These are phyloP conservation scores for Elsinoe batatas DNA, from an alignment of 2,329 filamentous ascomycete genomes.

Conservation along the genomic window DNA sequence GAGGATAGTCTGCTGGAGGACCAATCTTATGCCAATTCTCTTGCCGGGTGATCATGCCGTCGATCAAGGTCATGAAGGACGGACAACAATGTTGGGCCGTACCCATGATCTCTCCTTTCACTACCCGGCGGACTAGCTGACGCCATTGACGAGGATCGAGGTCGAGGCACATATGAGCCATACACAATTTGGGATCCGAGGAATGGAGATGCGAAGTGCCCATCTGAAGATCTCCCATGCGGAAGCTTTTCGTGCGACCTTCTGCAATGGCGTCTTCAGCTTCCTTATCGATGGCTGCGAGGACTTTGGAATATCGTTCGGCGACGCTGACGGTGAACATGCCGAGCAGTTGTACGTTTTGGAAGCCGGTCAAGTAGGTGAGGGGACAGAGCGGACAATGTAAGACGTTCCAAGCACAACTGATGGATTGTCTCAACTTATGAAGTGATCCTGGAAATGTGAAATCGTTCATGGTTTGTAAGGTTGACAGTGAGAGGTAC, in stretches of 20 bases:
- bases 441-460: constrained; percentile 35
- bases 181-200: constrained; percentile 35
- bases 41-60: constrained; percentile 34
- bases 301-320: constrained; percentile 33
- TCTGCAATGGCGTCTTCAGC: constrained; percentile 24
- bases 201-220: constrained; percentile 35
- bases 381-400: constrained; percentile 34
- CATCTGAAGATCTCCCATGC: constrained; percentile 34
- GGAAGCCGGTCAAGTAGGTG: constrained; percentile 33
- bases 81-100: constrained; percentile 21
- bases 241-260: constrained; percentile 32
- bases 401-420: constrained; percentile 30
- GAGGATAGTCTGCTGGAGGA: constrained; percentile 7
- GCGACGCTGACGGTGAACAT: constrained; percentile 34
- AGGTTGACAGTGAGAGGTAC: constrained; percentile 34
- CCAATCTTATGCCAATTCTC: constrained; percentile 30
- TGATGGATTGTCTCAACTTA: constrained; percentile 34
- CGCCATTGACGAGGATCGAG: constrained; percentile 36
- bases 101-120: constrained; percentile 36
- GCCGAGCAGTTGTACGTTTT: constrained; percentile 36
- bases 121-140: constrained; percentile 34
- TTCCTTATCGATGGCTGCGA: constrained; percentile 33
- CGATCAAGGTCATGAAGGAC: constrained; percentile 29
- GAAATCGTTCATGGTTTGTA: constrained; percentile 31
- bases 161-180: constrained; percentile 25